A percentile compares a stretch with the other conserved stretches of the same genome.
Evolutionary conservation across 2,329 filamentous ascomycete species (phyloP).

Genomic region (Aspergillus cejpii): DNA sequence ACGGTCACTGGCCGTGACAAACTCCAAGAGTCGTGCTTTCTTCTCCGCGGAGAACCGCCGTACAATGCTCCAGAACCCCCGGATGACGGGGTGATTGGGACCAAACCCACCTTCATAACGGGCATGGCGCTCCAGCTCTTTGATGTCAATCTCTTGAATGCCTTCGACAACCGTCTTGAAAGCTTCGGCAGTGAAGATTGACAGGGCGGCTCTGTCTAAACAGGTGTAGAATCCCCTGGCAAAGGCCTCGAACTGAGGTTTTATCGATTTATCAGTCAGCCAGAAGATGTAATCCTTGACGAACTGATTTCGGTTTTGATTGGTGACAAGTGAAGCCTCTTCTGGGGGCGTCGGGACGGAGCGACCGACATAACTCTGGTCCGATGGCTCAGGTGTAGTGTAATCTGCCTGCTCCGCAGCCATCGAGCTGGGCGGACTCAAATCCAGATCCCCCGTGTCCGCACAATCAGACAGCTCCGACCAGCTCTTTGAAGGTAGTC

Average conservation of each 20-base stretch:
- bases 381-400: slow-evolving; percentile 4
- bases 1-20: slow-evolving; percentile 88
- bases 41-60: slow-evolving; percentile 56
- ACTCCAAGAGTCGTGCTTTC: slow-evolving; percentile 74
- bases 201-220: slow-evolving; percentile 62
- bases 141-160: slow-evolving; percentile 68
- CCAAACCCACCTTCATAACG: slow-evolving; percentile 77
- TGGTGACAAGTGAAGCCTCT: slow-evolving; percentile 69
- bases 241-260: slow-evolving; percentile 73
- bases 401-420: slow-evolving; percentile 15
- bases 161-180: slow-evolving; percentile 80
- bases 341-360: slow-evolving; percentile 26
- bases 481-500: slow-evolving; percentile 15
- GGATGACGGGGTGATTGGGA: slow-evolving; percentile 60
- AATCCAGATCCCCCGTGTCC: slow-evolving; percentile 10
- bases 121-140: slow-evolving; percentile 62
- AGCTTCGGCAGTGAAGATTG: slow-evolving; percentile 62
- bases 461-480: slow-evolving; percentile 19
- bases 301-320: slow-evolving; percentile 68
- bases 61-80: slow-evolving; percentile 80
- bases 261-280: slow-evolving; percentile 70
- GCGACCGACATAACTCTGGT: slow-evolving; percentile 21
- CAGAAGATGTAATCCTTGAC: slow-evolving; percentile 79
- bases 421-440: slow-evolving; percentile 21
- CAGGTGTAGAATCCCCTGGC: slow-evolving; percentile 71